Base-by-base conservation (phyloP, 2,329 filamentous ascomycete genomes). In the Colletotrichum scovillei region DNA sequence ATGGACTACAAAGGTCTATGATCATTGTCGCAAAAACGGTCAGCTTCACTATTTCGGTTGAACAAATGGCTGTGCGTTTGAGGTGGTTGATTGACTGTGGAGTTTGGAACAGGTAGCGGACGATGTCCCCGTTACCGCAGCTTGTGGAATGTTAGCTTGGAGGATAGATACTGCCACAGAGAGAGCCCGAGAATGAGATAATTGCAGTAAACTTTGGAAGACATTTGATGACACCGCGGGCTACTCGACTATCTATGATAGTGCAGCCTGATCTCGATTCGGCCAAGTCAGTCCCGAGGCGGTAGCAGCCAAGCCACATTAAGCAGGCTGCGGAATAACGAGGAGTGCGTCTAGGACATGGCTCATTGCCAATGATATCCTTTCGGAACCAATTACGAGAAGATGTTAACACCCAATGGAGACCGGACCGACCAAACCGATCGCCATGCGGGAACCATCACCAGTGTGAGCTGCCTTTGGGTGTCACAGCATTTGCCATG, bases 1-100 rank as follows among this genome's bases (percentile, higher is more conserved):
- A n/a, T 74, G 72, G 72, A 74, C 69, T 2, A 38, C 19, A 14
- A 72, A 49, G 53, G 69, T 74, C 5, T 74, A 68, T 14, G 59
- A 74, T 1, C 46, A 74, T 42, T 74, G 72, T 12, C 55, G 32
- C 19, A 16, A 22, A 8, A 73, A 66, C 24, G 38, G 42, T 5
- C 71, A 73, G 22, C 49, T 73, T 2, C n/a, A 32, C 19, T 16
- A 49, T 4, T 35, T 72, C 11, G 64, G 9, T 8, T 60, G 30
- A 67, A 55, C 22, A 35, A 19, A 42, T 65, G 8, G 9, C 22
- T 56, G 22, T 56, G 53, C 4, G 22, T 56, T 56, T 14, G 53
- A 26, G 14, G 16, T 56, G 53, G 53, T 28, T 16, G 9, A 57
- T 28, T 30, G 14, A n/a, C 22, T 16, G 16, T 14, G 16, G 22